Evolutionary conservation across 345 rosid genomes (phyloP).

Genomic region (Ricinus communis): DNA sequence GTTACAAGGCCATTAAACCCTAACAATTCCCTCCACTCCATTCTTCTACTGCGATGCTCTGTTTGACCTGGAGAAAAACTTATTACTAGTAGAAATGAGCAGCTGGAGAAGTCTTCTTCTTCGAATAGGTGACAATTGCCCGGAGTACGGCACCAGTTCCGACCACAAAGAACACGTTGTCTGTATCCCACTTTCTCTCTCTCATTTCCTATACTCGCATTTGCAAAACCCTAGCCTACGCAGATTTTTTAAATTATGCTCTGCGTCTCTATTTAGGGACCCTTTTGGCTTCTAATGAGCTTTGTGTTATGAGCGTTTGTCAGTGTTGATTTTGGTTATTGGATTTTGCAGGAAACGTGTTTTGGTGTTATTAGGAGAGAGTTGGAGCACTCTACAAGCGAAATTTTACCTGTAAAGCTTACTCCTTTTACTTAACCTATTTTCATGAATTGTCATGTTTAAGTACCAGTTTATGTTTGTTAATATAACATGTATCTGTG

Average conservation of each 20-base stretch:
- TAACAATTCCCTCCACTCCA: not conserved
- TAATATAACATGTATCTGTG: too few relatives aligned
- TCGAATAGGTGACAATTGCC: conserved; percentile 83
- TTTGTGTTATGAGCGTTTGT: not conserved
- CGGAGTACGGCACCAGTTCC: conserved; percentile 69
- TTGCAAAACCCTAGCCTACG: conserved; percentile 26
- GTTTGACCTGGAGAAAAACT: not conserved
- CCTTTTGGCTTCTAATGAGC: not conserved
- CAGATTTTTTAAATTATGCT: not conserved
- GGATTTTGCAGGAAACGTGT: conserved; percentile 73
- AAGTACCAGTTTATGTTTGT: not conserved
- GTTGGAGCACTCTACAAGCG: conserved; percentile 69
- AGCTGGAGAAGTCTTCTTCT: conserved; percentile 84
- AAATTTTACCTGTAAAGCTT: conserved; percentile 51
- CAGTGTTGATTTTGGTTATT: not conserved
- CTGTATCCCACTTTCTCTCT: conserved; percentile 24
- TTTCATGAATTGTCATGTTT: too few relatives aligned
- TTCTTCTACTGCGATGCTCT: not conserved
- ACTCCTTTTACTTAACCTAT: too few relatives aligned
- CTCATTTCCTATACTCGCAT: not conserved
- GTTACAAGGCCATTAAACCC: not conserved
- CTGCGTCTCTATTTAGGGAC: not conserved
- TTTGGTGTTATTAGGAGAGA: conserved; percentile 75
- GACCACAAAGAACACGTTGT: conserved; percentile 88
- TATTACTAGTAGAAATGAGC: conserved; percentile 39